Conservation (phyloP, 371 early-diverging fungal genomes). For the Blakeslea trispora region DNA sequence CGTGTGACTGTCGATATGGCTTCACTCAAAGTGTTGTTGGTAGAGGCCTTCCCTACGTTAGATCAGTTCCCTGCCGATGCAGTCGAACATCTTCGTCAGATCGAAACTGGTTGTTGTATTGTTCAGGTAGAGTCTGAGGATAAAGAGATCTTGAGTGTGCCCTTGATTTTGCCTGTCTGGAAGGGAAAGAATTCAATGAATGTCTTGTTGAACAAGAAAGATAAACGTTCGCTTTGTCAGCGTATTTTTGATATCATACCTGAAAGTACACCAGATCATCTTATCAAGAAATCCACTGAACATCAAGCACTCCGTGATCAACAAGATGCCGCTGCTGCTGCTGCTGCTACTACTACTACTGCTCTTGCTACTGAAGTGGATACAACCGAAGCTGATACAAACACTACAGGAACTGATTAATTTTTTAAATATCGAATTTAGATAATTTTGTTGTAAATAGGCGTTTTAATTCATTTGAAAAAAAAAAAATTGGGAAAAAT, state of each 20-base stretch:
- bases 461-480: too few species aligned
- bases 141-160: slow-evolving; percentile 34
- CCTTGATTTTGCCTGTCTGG: slow-evolving; percentile 73
- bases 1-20: slow-evolving; percentile 51
- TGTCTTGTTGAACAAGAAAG: slow-evolving; percentile 74
- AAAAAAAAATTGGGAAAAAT: too few species aligned
- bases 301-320: slow-evolving; percentile 11
- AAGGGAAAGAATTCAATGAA: slow-evolving; percentile 71
- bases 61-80: slow-evolving; percentile 37
- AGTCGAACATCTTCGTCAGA: slow-evolving; percentile 2
- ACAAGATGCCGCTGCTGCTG: slow-evolving; percentile 15
- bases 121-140: slow-evolving; percentile 27
- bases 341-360: slow-evolving; percentile 4
- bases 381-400: too few species aligned
- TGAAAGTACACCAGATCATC: slow-evolving; percentile 44
- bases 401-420: neutral
- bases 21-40: slow-evolving; percentile 61
- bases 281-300: slow-evolving; percentile 31
- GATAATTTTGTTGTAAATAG: too few species aligned
- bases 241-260: slow-evolving; percentile 47
- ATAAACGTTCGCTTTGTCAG: slow-evolving; percentile 53
- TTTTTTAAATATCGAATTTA: too few species aligned
- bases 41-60: slow-evolving; percentile 61
- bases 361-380: too few species aligned
- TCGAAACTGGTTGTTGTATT: slow-evolving; percentile 61